Percentiles rank a stretch among this genome's conserved stretches.
Conservation (phyloP, 371 early-diverging fungal genomes). For the Dichotomocladium elegans region DNA sequence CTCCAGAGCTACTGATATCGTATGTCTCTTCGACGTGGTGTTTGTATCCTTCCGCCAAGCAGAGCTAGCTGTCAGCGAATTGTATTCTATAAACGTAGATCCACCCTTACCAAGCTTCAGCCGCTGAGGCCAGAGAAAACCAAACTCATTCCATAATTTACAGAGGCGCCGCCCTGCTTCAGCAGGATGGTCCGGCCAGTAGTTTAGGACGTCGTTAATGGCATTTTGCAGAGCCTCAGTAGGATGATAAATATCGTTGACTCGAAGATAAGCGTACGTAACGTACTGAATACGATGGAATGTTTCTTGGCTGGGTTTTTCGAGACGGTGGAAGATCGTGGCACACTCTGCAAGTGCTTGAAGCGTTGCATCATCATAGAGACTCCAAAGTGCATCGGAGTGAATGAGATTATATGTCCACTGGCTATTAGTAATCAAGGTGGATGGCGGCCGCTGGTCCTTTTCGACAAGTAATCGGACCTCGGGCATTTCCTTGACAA, state of each 20-base stretch:
- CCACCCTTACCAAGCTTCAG: conserved; percentile 26
- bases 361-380: conserved; percentile 30
- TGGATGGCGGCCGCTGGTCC: conserved; percentile 12
- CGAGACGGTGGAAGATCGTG: conserved; percentile 23
- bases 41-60: conserved; percentile 4
- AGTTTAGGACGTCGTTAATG: conserved; percentile 13
- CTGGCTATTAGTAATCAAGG: conserved; percentile 29
- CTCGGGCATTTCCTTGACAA: conserved; percentile 21
- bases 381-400: conserved; percentile 22
- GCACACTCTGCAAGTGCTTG: conserved; percentile 29
- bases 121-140: conserved; percentile 45
- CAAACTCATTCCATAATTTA: conserved; percentile 32
- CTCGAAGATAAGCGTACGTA: conserved; percentile 29
- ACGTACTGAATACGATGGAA: conserved; percentile 27
- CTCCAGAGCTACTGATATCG: neutral
- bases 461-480: conserved; percentile 3
- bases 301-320: conserved; percentile 10
- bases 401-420: conserved; percentile 33
- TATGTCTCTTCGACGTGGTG: conserved; percentile 16
- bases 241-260: conserved; percentile 27
- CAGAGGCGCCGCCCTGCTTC: conserved; percentile 22
- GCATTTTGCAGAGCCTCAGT: conserved; percentile 17
- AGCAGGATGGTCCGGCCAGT: conserved; percentile 14
- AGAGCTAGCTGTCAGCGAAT: neutral
- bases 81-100: neutral